Evolutionary conservation across 345 rosid species (phyloP).

Genomic region (Aquilaria sinensis): DNA sequence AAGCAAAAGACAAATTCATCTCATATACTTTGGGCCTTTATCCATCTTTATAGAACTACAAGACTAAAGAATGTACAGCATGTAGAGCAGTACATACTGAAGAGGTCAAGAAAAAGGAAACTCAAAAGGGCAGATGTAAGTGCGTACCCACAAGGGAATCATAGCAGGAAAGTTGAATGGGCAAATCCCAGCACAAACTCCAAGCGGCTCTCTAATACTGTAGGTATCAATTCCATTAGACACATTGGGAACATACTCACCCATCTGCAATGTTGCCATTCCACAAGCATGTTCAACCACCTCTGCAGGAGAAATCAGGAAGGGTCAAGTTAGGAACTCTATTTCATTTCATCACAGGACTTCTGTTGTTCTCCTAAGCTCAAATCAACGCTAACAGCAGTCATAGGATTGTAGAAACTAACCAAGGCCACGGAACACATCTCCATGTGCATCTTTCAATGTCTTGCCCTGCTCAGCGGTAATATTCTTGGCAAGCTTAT

Average conservation of each 20-base stretch:
- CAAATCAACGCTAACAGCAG: slow-evolving; percentile 10
- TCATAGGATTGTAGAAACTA: slow-evolving; percentile 10
- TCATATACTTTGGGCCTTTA: no score
- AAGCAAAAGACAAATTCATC: no score
- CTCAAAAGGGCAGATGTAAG: neutral
- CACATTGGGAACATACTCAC: slow-evolving; percentile 87
- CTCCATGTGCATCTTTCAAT: slow-evolving; percentile 95
- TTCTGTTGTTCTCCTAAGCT: neutral
- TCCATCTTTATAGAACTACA: no score
- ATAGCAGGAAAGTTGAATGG: slow-evolving; percentile 99
- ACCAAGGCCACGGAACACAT: slow-evolving; percentile 97
- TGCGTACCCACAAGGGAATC: slow-evolving; percentile 95
- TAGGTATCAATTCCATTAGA: slow-evolving; percentile 89
- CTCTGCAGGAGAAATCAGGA: slow-evolving; percentile 40
- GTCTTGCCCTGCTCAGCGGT: slow-evolving; percentile 98
- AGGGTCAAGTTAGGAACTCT: neutral
- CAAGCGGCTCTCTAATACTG: slow-evolving; percentile 91
- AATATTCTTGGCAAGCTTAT: slow-evolving; percentile 83
- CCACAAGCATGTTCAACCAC: slow-evolving; percentile 99
- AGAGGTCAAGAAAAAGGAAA: neutral
- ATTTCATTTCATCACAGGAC: neutral
- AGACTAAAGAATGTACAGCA: no score
- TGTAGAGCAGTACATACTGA: neutral
- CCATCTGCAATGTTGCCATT: slow-evolving; percentile 95
- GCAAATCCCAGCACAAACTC: slow-evolving; percentile 97